Base-by-base conservation (phyloP, 306 rosid species). In the Pyrus betulifolia region DNA sequence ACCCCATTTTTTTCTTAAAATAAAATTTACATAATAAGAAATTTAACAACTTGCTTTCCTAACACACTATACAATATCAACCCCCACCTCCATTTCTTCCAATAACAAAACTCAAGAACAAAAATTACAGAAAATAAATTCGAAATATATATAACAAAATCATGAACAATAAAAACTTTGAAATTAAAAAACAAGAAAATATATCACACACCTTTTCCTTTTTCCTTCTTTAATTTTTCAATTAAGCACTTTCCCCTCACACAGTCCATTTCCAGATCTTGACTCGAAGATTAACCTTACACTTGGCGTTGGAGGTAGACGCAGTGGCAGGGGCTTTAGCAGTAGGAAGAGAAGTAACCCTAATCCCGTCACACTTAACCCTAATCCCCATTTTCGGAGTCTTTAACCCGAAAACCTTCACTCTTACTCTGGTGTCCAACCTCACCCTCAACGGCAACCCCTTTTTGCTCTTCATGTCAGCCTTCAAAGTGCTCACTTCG, bases 221-320 rank as follows among this genome's bases (percentile, higher is more conserved):
- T 38, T 23, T 22, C 25, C 64, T 13, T 69, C 14, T 25, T 25
- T 27, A 27, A 25, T 15, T 27, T 28, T 25, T 13, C 67, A 27
- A 62, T 25, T 27, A 19, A 7, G 5, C 23, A 19, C 9, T 19
- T 28, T 11, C 65, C 68, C 67, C 22, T 84, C 87, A 89, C 76
- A 95, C 40, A 3, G 95, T 90, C 98, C 97, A 95, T 69, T 92
- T 95, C 98, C 98, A 95, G 95, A 95, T 95, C 97, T 95, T 95
- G 74, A 95, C 42, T 71, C 88, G 83, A 5, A 88, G 79, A 61
- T 90, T 89, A 12, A 90, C 97, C 59, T 89, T 55, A 65, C 98
- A 95, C 78, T 88, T 84, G 2, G 91, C 89, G 14, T 81, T 78
- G 0, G 91, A 60, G 19, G 97, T 90, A 19, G 90, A 77, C 31